Evolutionary conservation across 1,139 yeast genomes (phyloP).

Genomic region (Casaregolazyma lundiana): DNA sequence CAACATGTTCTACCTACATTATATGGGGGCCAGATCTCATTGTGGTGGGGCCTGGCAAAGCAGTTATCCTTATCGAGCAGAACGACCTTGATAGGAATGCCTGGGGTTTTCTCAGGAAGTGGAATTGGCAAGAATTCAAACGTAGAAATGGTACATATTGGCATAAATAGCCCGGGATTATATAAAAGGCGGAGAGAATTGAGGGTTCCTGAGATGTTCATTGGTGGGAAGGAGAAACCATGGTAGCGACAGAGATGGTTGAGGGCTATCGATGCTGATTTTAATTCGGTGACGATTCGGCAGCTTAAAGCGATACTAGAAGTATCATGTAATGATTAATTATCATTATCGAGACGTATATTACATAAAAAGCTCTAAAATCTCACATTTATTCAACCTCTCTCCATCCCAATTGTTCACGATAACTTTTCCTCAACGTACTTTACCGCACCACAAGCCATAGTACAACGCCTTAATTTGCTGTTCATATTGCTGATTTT

Average conservation of each 20-base stretch:
- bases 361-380: no score
- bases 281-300: no score
- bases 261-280: no score
- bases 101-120: slow-evolving; percentile 23
- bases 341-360: no score
- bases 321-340: no score
- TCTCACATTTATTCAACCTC: no score
- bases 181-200: slow-evolving; percentile 50
- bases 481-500: no score
- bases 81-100: slow-evolving; percentile 57
- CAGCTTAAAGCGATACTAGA: no score
- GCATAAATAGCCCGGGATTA: slow-evolving; percentile 66
- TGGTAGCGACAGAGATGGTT: not conserved
- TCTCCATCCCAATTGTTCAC: no score
- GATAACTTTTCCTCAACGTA: no score
- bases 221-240: slow-evolving; percentile 10
- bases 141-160: slow-evolving; percentile 57
- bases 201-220: slow-evolving; percentile 24
- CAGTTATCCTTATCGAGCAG: slow-evolving; percentile 95
- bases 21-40: slow-evolving; percentile 76
- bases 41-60: slow-evolving; percentile 79
- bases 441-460: no score
- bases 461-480: no score
- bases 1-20: slow-evolving; percentile 25
- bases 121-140: slow-evolving; percentile 59